Conservation (phyloP, 148 eudicot genomes). For the Linanthus parryae region DNA sequence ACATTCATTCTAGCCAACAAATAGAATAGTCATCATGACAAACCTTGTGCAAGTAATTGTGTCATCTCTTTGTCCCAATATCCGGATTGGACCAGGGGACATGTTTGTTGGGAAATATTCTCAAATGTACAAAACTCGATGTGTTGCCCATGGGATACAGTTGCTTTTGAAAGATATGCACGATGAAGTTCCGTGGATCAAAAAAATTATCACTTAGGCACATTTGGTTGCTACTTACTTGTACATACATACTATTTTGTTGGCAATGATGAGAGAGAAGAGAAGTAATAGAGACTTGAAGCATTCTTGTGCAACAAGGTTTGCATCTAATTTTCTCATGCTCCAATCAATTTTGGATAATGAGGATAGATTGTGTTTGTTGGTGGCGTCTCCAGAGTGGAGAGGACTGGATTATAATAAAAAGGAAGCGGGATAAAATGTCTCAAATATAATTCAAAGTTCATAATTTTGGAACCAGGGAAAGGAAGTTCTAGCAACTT, state of each 20-base stretch:
- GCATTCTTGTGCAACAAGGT: not conserved
- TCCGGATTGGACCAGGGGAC: too few species aligned
- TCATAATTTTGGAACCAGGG: not conserved
- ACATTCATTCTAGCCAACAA: too few species aligned
- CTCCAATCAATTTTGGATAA: not conserved
- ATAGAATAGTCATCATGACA: too few species aligned
- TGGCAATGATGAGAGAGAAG: not conserved
- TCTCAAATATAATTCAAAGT: not conserved
- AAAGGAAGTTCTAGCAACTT: not conserved
- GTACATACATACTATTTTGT: not conserved
- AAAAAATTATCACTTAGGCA: not conserved
- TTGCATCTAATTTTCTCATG: not conserved
- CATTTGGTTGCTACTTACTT: not conserved
- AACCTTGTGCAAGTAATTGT: too few species aligned
- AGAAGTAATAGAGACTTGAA: not conserved
- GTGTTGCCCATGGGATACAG: too few species aligned
- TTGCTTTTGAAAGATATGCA: too few species aligned
- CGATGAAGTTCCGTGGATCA: not conserved
- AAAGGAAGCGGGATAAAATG: not conserved
- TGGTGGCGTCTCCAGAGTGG: not conserved
- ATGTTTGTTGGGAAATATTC: too few species aligned
- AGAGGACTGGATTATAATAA: not conserved
- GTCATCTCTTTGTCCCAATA: too few species aligned
- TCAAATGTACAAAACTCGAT: too few species aligned
- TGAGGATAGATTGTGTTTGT: not conserved